Evolutionary conservation across 1,139 yeast species (phyloP).

Genomic region (Yamadazyma songkhlaensis): DNA sequence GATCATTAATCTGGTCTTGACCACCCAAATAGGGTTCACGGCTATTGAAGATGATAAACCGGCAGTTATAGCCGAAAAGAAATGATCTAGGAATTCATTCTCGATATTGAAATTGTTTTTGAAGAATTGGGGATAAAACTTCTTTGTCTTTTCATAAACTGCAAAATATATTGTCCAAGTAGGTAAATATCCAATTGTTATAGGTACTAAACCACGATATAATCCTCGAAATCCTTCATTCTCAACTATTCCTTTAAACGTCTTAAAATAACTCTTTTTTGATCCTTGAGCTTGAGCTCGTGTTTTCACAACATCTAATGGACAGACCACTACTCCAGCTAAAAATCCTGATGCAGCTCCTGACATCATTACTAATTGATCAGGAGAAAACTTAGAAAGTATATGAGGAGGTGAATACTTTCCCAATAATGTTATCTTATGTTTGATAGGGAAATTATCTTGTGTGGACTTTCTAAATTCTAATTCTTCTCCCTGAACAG

Average conservation of each 20-base stretch:
- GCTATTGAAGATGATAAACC: constrained; percentile 84
- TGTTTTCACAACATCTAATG: constrained; percentile 47
- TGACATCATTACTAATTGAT: constrained; percentile 39
- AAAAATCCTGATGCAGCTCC: constrained; percentile 48
- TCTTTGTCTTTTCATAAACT: constrained; percentile 78
- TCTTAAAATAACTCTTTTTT: constrained; percentile 50
- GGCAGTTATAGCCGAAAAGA: constrained; percentile 82
- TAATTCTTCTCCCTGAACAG: constrained; percentile 39
- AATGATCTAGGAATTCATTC: constrained; percentile 58
- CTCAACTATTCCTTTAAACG: constrained; percentile 57
- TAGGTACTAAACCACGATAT: constrained; percentile 89
- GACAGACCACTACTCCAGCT: constrained; percentile 48
- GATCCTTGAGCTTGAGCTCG: constrained; percentile 46
- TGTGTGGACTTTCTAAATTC: constrained; percentile 29
- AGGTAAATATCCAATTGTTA: constrained; percentile 89
- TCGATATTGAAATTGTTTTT: constrained; percentile 27
- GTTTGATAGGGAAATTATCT: constrained; percentile 21
- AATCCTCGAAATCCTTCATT: constrained; percentile 85
- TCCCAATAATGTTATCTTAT: constrained; percentile 21
- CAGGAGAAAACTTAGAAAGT: constrained; percentile 23
- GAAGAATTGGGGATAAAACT: constrained; percentile 28
- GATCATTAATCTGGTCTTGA: constrained; percentile 89
- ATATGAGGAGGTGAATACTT: constrained; percentile 21
- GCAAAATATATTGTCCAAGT: constrained; percentile 97
- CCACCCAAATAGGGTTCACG: constrained; percentile 97